Base-by-base conservation (phyloP, 805 yeast species). In the Pichia ethanolica region DNA sequence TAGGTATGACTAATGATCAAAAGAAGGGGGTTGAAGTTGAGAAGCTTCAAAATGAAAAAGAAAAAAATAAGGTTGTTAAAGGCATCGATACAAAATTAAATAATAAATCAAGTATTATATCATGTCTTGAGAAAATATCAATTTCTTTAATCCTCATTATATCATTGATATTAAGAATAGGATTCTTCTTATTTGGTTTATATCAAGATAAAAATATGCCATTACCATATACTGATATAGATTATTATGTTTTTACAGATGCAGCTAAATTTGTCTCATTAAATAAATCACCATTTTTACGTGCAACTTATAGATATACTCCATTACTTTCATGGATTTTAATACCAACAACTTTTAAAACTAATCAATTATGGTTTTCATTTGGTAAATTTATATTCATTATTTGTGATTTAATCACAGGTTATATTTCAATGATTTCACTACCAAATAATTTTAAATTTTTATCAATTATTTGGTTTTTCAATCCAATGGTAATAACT, bases 401-500 rank as follows among this genome's bases (percentile, higher is more conserved):
- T 47, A 34, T 77, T 0, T 81, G 95, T 56, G 98, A 93, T 67
- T 59, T 93, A 37, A 60, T 87, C 1, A 89, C 98, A 0, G 99
- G 98, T 0, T 62, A 71, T 39, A 63, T 89, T 40, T 72, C 81
- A 53, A 59, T 78, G 57, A 63, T 37, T 5, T 35, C 48, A 33
- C 40, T 54, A 39, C 52, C 53, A 10, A 25, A 30, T 2, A 39
- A 45, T 7, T 38, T 13, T 5, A 47, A 40, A 26, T 55, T 47
- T 25, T 47, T 60, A 42, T 55, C 63, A 27, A 39, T 60, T 8
- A 39, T 91, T 5, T 93, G 98, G 98, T 71, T 93, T 20, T 71
- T 89, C 56, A 93, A 93, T 63, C 98, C 99, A 13, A 86, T 93
- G 93, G 98, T 90, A 0, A 79, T 84, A 34, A 89, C 96, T 0